A percentile compares a stretch with the other conserved stretches of the same genome.
phyloP scores from a whole-genome alignment of 2,329 filamentous ascomycete genomes.

The Cladophialophora psammophila region DNA sequence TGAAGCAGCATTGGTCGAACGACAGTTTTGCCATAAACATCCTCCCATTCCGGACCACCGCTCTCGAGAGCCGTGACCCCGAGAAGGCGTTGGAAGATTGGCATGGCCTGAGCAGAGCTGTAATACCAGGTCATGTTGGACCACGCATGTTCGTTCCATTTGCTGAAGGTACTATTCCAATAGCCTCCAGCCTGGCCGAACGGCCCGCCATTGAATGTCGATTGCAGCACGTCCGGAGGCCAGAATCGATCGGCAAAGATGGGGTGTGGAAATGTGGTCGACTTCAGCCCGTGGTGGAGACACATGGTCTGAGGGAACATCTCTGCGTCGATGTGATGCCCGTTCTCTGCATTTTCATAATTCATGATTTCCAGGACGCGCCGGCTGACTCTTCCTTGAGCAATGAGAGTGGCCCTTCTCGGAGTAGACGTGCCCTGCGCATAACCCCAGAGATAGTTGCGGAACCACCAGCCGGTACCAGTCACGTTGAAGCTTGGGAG shows the following conservation, averaged over 20 bases:
- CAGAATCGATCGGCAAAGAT: constrained; percentile 81
- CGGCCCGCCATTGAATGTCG: constrained; percentile 46
- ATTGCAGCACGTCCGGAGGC: constrained; percentile 48
- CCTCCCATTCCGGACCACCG: constrained; percentile 43
- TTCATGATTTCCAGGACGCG: constrained; percentile 78
- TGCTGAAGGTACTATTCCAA: constrained; percentile 46
- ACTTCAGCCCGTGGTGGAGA: constrained; percentile 79
- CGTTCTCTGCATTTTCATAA: constrained; percentile 70
- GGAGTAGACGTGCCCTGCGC: constrained; percentile 63
- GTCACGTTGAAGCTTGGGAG: constrained; percentile 80
- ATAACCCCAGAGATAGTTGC: constrained; percentile 49
- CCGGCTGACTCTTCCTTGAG: constrained; percentile 75
- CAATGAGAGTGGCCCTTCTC: constrained; percentile 78
- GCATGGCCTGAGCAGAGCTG: constrained; percentile 45
- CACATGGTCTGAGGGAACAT: constrained; percentile 79
- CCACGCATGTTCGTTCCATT: constrained; percentile 46
- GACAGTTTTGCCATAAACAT: constrained; percentile 42
- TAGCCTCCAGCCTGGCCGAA: constrained; percentile 45
- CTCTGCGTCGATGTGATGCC: constrained; percentile 79
- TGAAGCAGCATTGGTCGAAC: constrained; percentile 45
- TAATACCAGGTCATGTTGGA: constrained; percentile 48
- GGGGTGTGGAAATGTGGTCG: constrained; percentile 78
- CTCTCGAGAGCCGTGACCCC: constrained; percentile 41
- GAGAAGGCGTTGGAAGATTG: constrained; percentile 45
- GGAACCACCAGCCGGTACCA: constrained; percentile 71